These are phyloP conservation scores for Sechiopsis laciniata DNA, from an alignment of 306 rosid species.

Conservation along the genomic window DNA sequence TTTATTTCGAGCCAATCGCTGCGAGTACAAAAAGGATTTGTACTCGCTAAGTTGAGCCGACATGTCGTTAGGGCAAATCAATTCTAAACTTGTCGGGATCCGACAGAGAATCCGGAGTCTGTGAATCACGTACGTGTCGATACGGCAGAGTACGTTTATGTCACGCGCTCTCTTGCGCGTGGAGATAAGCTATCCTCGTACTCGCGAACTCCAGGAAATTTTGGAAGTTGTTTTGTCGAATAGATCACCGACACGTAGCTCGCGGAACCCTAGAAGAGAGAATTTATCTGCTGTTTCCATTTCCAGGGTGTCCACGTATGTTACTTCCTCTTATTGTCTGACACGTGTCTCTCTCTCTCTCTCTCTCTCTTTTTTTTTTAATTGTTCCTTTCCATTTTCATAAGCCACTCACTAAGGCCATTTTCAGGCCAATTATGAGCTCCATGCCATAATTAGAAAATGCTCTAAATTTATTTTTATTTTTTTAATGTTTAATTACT, in stretches of 20 bases:
- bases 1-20: not conserved
- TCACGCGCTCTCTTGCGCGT: not conserved
- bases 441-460: slow-evolving; percentile 8
- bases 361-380: too few relatives aligned
- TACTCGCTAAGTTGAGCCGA: slow-evolving; percentile 14
- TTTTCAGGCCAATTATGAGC: slow-evolving; percentile 3
- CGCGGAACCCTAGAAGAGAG: slow-evolving; percentile 5
- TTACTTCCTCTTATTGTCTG: not conserved
- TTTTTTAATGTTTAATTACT: not conserved
- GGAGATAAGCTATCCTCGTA: not conserved
- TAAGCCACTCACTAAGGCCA: not conserved
- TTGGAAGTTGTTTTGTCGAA: slow-evolving; percentile 14
- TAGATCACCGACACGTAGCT: slow-evolving; percentile 21
- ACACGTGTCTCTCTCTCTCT: not conserved
- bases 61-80: slow-evolving; percentile 12
- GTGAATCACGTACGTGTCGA: not conserved
- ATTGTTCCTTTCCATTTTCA: slow-evolving; percentile 1
- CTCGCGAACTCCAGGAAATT: slow-evolving; percentile 12
- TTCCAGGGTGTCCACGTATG: slow-evolving; percentile 8
- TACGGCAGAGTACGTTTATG: not conserved
- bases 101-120: slow-evolving; percentile 10
- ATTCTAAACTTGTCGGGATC: not conserved
- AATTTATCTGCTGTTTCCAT: slow-evolving; percentile 12
- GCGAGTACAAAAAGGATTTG: fast-evolving
- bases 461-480: not conserved